phyloP scores from a whole-genome alignment of 306 rosid species.

The Citrullus colocynthis region DNA sequence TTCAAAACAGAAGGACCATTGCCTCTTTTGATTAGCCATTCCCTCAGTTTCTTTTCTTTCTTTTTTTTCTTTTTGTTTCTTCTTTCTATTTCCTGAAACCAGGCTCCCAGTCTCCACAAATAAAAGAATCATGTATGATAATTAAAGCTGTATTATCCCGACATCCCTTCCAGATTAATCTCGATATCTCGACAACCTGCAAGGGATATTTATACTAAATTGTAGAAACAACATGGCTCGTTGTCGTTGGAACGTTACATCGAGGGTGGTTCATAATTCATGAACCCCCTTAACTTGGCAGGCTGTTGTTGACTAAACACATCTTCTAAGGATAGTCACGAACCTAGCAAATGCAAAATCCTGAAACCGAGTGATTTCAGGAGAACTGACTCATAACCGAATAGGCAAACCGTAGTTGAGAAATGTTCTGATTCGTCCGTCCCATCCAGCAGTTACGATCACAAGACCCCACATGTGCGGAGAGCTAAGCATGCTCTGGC shows the following conservation, averaged over 20 bases:
- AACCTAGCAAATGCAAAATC: neutral
- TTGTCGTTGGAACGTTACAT: neutral
- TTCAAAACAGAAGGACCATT: slow-evolving; percentile 14
- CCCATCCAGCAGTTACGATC: slow-evolving; percentile 70
- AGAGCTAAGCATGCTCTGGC: slow-evolving; percentile 53
- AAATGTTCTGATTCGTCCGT: slow-evolving; percentile 59
- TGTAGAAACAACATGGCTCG: neutral
- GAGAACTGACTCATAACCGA: slow-evolving; percentile 23
- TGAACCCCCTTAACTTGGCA: neutral
- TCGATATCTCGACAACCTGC: neutral
- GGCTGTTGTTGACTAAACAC: neutral
- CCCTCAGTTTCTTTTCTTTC: neutral
- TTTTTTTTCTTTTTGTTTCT: neutral
- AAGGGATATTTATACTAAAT: neutral
- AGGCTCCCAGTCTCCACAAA: slow-evolving; percentile 32
- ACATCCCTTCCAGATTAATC: slow-evolving; percentile 20
- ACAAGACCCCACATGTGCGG: slow-evolving; percentile 67
- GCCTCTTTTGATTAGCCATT: neutral
- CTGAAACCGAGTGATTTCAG: neutral
- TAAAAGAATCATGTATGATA: slow-evolving; percentile 46
- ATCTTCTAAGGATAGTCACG: neutral
- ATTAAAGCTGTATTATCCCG: slow-evolving; percentile 29
- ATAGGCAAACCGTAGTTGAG: slow-evolving; percentile 65
- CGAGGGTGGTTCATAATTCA: slow-evolving; percentile 1
- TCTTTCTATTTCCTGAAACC: slow-evolving; percentile 12